Evolutionary conservation across 139 green algal species (phyloP), one percentile per base, ranked within the genome.

Genomic region (Micromonas pusilla): DNA sequence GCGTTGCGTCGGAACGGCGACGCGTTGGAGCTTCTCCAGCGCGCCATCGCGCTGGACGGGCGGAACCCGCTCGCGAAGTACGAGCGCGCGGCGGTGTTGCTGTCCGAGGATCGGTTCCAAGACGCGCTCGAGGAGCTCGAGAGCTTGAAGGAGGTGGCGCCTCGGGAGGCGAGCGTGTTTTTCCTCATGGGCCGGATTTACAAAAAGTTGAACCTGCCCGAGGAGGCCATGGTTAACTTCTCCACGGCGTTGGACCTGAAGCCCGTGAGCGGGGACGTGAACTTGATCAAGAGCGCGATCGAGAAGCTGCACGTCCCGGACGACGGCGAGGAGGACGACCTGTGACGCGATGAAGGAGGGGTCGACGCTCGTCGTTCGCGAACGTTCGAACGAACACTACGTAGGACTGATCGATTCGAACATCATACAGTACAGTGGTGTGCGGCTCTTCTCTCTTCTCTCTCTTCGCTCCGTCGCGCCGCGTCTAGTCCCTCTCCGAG

Each of bases 61-160:
- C 77, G 82, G 70, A 98, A 98, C 82, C 93, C 94, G 23, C 88
- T 98, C 66, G 93, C 94, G 19, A 87, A 88, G 57, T 97, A 94
- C 83, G 91, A 98, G 86, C 85, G 79, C 3, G 90, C 94, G 4
- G 21, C 66, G 3, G 91, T 97, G 82, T 89, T 98, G 68, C 76
- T 91, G 60, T 76, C 80, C 0, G 39, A 86, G 26, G 91, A 90
- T 6, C 79, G 81, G 4, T 78, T 83, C 31, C 52, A 89, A 13
- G 85, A 92, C 32, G 92, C 92, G 19, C 81, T 97, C 33, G 52
- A 79, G 0, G 90, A 93, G 77, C 88, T 97, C 63, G 45, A 88
- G 64, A 64, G 73, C 20, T 87, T 97, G 60, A 83, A 88, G 83
- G 87, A 91, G 33, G 66, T 95, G 2, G 92, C 89, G 1, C 93